phyloP scores from a whole-genome alignment of 2,329 filamentous ascomycete species.

The Zalaria obscura region DNA sequence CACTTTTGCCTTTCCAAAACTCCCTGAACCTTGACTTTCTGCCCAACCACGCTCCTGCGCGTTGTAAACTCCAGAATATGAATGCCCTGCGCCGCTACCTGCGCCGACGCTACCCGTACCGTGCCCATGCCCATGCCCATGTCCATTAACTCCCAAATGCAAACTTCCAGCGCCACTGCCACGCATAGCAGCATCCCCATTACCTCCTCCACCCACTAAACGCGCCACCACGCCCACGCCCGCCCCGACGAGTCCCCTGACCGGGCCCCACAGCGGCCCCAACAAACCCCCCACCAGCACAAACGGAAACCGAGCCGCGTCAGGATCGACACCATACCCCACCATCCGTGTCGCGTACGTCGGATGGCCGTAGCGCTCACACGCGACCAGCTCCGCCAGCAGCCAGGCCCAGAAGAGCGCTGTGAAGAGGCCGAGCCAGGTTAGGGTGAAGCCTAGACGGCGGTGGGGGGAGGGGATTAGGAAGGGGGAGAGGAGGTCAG shows the following conservation, averaged over 20 bases:
- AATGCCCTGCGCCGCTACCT: background rate
- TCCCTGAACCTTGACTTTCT: too few relatives aligned
- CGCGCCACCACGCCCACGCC: too few relatives aligned
- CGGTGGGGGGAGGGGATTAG: slow-evolving; percentile 10
- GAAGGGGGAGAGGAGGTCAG: slow-evolving; percentile 15
- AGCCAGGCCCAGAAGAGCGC: slow-evolving; percentile 14
- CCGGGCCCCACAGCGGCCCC: slow-evolving; percentile 21
- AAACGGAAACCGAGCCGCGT: slow-evolving; percentile 40
- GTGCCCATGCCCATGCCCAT: background rate
- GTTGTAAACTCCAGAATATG: too few relatives aligned
- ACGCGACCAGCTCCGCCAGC: background rate
- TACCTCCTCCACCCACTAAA: too few relatives aligned
- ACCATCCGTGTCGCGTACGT: slow-evolving; percentile 32
- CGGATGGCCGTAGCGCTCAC: slow-evolving; percentile 32
- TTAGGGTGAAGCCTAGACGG: slow-evolving; percentile 18
- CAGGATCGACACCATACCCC: slow-evolving; percentile 34
- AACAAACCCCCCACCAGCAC: slow-evolving; percentile 42
- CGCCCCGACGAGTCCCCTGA: slow-evolving; percentile 1
- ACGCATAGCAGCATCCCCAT: background rate
- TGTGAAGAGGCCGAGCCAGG: slow-evolving; percentile 24
- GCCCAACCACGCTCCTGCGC: too few relatives aligned
- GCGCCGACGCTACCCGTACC: too few relatives aligned
- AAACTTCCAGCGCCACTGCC: too few relatives aligned
- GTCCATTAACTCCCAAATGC: background rate
- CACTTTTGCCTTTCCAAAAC: too few relatives aligned